Evolutionary conservation across 164 flowering plant genomes (phyloP).

Genomic region (Santalum album): DNA sequence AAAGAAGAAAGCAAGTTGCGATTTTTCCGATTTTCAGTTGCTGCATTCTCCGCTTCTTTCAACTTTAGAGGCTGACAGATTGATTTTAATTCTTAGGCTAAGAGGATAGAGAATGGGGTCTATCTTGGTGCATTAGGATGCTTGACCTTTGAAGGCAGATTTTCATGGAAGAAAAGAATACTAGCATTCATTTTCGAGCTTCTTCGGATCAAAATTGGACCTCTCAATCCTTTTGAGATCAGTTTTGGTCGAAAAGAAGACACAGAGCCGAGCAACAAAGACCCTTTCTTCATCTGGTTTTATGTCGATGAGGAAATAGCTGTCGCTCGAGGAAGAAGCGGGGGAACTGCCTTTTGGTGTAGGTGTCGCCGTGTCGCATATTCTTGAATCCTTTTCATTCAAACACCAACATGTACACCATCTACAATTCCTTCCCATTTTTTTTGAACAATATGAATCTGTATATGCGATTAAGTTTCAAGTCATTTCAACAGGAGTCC

Average conservation of each 20-base stretch:
- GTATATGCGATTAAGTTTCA: no score
- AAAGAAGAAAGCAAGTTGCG: no score
- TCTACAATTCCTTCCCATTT: no score
- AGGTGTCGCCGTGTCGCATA: slow-evolving; percentile 47
- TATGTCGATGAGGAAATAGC: slow-evolving; percentile 89
- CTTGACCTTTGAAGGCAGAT: slow-evolving; percentile 76
- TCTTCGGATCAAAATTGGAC: slow-evolving; percentile 76
- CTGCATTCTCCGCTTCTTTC: no score
- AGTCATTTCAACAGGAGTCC: no score
- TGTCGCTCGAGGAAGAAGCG: slow-evolving; percentile 86
- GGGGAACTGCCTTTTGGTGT: slow-evolving; percentile 96
- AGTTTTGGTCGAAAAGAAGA: slow-evolving; percentile 54
- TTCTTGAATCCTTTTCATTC: no score
- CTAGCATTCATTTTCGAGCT: slow-evolving; percentile 76
- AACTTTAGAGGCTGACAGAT: no score
- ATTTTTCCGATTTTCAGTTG: no score
- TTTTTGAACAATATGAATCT: no score
- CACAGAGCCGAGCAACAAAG: slow-evolving; percentile 71
- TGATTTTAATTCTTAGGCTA: slow-evolving; percentile 41
- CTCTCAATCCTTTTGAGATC: slow-evolving; percentile 61
- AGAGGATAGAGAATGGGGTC: slow-evolving; percentile 86
- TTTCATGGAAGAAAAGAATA: slow-evolving; percentile 82
- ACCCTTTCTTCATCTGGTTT: slow-evolving; percentile 92
- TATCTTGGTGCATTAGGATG: slow-evolving; percentile 74
- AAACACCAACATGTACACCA: no score